These are phyloP conservation scores for Cercis canadensis DNA, from an alignment of 306 rosid genomes.

Conservation along the genomic window DNA sequence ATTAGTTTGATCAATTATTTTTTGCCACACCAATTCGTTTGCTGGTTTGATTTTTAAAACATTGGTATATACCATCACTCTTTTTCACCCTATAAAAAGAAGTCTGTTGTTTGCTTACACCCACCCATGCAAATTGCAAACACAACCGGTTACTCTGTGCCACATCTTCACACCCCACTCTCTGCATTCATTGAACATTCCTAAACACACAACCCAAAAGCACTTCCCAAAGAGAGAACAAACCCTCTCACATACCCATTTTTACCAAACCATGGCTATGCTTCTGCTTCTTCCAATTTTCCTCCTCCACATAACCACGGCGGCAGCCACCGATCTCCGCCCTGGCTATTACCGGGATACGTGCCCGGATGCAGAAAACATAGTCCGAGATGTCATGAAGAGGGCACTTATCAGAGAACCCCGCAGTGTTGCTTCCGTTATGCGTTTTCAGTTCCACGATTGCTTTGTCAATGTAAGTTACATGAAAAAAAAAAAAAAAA, in stretches of 20 bases:
- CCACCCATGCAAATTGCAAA: background rate
- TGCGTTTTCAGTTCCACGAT: slow-evolving; percentile 90
- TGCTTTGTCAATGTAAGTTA: slow-evolving; percentile 81
- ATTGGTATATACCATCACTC: too few species aligned
- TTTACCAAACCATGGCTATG: slow-evolving; percentile 1
- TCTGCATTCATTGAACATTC: background rate
- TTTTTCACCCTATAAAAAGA: background rate
- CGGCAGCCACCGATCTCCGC: slow-evolving; percentile 49
- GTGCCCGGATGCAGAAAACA: slow-evolving; percentile 66
- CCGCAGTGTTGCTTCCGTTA: slow-evolving; percentile 83
- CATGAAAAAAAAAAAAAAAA: too few species aligned
- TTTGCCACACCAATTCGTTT: too few species aligned
- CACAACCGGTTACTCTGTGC: too few species aligned
- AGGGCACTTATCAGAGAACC: slow-evolving; percentile 66
- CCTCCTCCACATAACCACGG: slow-evolving; percentile 35
- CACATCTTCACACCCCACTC: too few species aligned
- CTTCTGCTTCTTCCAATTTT: slow-evolving; percentile 29
- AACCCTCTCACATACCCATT: background rate
- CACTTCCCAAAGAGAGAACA: background rate
- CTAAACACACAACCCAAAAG: background rate
- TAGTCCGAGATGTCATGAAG: slow-evolving; percentile 68
- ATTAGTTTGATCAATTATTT: too few species aligned
- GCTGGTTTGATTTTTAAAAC: too few species aligned
- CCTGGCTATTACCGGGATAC: slow-evolving; percentile 56
- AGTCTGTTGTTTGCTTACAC: background rate